Conservation (phyloP, 2,329 filamentous ascomycete species). For the Amesomyces nigricolor region DNA sequence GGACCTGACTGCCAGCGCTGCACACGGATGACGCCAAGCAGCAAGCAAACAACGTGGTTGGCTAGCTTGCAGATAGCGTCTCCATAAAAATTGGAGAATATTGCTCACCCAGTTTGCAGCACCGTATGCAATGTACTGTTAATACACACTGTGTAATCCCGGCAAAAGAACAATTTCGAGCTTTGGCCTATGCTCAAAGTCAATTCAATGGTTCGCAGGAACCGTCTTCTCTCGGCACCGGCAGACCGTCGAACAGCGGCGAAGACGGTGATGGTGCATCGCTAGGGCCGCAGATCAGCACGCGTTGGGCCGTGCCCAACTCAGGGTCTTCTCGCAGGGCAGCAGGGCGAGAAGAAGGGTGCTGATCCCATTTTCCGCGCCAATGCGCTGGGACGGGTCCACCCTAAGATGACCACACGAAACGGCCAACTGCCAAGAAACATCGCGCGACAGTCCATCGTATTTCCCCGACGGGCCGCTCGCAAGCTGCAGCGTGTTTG, state of each 20-base stretch:
- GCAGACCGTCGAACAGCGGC: neutral
- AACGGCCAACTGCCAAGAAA: slow-evolving; percentile 7
- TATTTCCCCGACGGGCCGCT: neutral
- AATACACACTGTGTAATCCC: neutral
- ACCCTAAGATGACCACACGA: neutral
- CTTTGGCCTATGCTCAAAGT: slow-evolving; percentile 1
- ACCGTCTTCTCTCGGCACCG: neutral
- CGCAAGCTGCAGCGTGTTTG: slow-evolving; percentile 4
- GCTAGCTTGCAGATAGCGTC: neutral
- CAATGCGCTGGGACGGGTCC: slow-evolving; percentile 2
- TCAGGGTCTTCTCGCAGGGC: neutral
- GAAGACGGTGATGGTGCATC: neutral
- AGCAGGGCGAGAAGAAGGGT: neutral
- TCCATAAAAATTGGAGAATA: slow-evolving; percentile 2
- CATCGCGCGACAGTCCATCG: slow-evolving; percentile 1
- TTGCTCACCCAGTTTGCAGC: neutral
- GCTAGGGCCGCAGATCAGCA: neutral
- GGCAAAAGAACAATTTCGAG: slow-evolving; percentile 6
- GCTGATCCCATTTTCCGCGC: slow-evolving; percentile 13
- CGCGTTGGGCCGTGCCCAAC: neutral
- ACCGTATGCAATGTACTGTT: neutral
- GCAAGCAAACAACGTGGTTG: slow-evolving; percentile 2
- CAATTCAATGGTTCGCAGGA: too few species aligned
- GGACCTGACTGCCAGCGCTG: slow-evolving; percentile 3
- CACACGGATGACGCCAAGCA: slow-evolving; percentile 5